Percentiles rank a stretch among this genome's conserved stretches.
phyloP scores from a whole-genome alignment of 208 protist genomes.

The Wallacemonas sp. region DNA sequence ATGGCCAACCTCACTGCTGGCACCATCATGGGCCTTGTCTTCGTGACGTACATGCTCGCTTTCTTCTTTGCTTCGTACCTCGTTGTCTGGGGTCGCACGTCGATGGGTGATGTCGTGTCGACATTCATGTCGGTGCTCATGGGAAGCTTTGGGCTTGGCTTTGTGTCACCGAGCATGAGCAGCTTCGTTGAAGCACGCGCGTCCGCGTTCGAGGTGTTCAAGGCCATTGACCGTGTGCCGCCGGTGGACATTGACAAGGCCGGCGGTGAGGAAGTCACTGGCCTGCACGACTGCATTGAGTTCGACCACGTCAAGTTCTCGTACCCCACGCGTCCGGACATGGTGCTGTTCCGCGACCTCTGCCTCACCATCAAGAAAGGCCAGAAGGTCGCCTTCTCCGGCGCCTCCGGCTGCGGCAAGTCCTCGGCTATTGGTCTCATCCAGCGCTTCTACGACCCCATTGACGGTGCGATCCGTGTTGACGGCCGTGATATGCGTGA shows the following conservation, averaged over 20 bases:
- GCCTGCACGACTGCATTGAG: constrained; percentile 37
- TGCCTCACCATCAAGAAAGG: constrained; percentile 60
- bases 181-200: constrained; percentile 74
- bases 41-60: constrained; percentile 53
- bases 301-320: constrained; percentile 75
- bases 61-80: constrained; percentile 81
- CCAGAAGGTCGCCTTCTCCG: constrained; percentile 79
- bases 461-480: constrained; percentile 39
- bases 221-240: constrained; percentile 71
- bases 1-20: constrained; percentile 32
- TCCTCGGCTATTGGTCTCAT: constrained; percentile 74
- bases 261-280: constrained; percentile 22
- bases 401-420: constrained; percentile 79
- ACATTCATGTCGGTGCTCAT: constrained; percentile 68
- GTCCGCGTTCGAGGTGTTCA: constrained; percentile 73
- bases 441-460: constrained; percentile 87
- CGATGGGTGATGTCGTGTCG: constrained; percentile 46
- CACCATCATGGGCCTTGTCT: constrained; percentile 38
- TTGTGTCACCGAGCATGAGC: constrained; percentile 45
- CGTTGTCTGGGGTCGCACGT: constrained; percentile 49
- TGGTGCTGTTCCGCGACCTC: constrained; percentile 67
- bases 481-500: constrained; percentile 67
- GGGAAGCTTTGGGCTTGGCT: constrained; percentile 60
- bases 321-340: constrained; percentile 75
- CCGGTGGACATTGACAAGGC: constrained; percentile 58